These are phyloP conservation scores for Sanguinoderma infundibulare DNA, from an alignment of 1,284 basidiomycete species.

Conservation along the genomic window DNA sequence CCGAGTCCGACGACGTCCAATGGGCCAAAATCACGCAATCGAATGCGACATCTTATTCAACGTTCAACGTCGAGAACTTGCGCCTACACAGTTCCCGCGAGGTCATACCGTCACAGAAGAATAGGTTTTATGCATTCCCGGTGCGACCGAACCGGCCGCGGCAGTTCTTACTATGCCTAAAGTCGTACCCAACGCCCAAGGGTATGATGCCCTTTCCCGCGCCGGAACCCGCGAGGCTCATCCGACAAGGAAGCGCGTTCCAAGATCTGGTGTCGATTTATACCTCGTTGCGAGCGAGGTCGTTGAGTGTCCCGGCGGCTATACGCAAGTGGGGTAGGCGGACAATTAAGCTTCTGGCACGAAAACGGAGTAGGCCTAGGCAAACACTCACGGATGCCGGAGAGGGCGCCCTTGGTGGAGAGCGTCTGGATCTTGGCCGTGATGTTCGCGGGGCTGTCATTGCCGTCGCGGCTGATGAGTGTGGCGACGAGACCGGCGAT, in stretches of 20 bases:
- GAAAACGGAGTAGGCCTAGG: too few relatives aligned
- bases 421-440: conserved; percentile 27
- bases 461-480: conserved; percentile 36
- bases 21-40: background rate
- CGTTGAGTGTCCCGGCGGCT: conserved; percentile 32
- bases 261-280: background rate
- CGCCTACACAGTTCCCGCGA: background rate
- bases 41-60: too few relatives aligned
- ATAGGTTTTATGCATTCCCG: background rate
- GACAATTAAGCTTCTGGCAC: background rate
- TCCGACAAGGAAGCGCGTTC: background rate
- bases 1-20: background rate
- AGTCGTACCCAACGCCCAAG: background rate
- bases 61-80: too few relatives aligned
- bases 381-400: conserved; percentile 31
- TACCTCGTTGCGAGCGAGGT: conserved; percentile 30
- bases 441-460: conserved; percentile 35
- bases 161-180: too few relatives aligned
- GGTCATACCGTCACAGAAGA: background rate
- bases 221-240: background rate
- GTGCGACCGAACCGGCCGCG: background rate
- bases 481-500: conserved; percentile 43
- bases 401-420: conserved; percentile 32
- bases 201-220: too few relatives aligned
- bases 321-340: background rate